Conservation (phyloP, 179 eudicot species). For the Spergularia azorica region DNA sequence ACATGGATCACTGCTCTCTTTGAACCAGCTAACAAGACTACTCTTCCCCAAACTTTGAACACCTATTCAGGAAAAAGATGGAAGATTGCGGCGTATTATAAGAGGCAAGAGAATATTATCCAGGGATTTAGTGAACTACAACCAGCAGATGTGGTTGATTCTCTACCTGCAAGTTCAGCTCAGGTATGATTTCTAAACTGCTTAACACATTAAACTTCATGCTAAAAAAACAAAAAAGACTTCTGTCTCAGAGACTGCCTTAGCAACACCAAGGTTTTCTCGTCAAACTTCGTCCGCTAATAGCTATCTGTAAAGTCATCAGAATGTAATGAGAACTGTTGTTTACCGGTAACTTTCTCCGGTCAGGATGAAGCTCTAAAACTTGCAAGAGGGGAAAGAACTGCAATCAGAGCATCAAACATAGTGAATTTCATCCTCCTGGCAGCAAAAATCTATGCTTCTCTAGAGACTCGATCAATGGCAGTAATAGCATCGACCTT, state of each 20-base stretch:
- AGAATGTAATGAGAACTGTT: neutral
- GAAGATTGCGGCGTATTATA: constrained; percentile 19
- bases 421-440: constrained; percentile 13
- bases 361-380: no score
- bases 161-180: neutral
- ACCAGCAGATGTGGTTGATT: neutral
- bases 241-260: neutral
- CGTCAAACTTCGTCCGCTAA: neutral
- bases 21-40: neutral
- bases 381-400: constrained; percentile 16
- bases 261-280: neutral
- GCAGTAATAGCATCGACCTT: constrained; percentile 24
- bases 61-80: constrained; percentile 11
- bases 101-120: constrained; percentile 21
- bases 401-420: constrained; percentile 20
- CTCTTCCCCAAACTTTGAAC: neutral
- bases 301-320: neutral
- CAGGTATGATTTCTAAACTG: neutral
- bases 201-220: neutral
- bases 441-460: constrained; percentile 19
- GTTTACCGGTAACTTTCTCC: neutral
- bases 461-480: constrained; percentile 20
- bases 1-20: neutral
- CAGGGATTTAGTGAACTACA: constrained; percentile 18
- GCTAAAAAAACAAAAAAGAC: no score